Conservation (phyloP, 371 early-diverging fungal genomes). For the Saksenaea vasiformis region DNA sequence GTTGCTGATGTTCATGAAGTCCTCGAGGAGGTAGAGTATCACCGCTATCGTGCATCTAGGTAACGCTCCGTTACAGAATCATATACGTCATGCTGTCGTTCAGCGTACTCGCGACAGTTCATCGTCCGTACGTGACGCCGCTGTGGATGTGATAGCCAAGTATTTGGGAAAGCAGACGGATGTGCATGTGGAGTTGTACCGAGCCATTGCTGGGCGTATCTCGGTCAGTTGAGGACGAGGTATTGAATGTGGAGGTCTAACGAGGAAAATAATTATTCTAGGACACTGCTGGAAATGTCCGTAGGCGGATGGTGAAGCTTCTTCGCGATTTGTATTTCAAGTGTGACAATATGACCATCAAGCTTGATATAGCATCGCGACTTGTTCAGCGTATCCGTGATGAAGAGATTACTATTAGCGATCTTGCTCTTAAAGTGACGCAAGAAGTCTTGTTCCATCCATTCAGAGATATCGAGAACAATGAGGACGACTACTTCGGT, state of each 20-base stretch:
- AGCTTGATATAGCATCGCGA: constrained; percentile 75
- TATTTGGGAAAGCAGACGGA: constrained; percentile 66
- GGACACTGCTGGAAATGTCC: constrained; percentile 86
- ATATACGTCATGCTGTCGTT: constrained; percentile 69
- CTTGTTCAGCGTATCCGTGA: constrained; percentile 76
- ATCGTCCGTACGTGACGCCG: constrained; percentile 88
- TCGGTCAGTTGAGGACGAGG: constrained; percentile 45
- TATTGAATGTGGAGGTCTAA: not conserved
- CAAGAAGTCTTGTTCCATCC: constrained; percentile 75
- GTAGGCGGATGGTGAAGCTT: constrained; percentile 84
- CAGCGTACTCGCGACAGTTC: constrained; percentile 81
- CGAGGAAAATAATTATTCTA: constrained; percentile 20
- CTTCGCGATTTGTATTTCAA: constrained; percentile 69
- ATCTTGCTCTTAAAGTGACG: constrained; percentile 70
- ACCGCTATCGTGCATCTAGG: not conserved
- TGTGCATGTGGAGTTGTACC: constrained; percentile 71
- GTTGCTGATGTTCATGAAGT: constrained; percentile 66
- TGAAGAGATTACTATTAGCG: constrained; percentile 76
- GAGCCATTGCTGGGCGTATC: constrained; percentile 70
- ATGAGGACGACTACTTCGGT: constrained; percentile 43
- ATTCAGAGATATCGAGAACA: constrained; percentile 40
- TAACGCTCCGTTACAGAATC: constrained; percentile 28
- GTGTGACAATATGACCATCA: constrained; percentile 48
- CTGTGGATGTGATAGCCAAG: constrained; percentile 85
- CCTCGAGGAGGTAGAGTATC: constrained; percentile 47